phyloP scores from a whole-genome alignment of 2,329 filamentous ascomycete species.

The Aspergillus melleus region DNA sequence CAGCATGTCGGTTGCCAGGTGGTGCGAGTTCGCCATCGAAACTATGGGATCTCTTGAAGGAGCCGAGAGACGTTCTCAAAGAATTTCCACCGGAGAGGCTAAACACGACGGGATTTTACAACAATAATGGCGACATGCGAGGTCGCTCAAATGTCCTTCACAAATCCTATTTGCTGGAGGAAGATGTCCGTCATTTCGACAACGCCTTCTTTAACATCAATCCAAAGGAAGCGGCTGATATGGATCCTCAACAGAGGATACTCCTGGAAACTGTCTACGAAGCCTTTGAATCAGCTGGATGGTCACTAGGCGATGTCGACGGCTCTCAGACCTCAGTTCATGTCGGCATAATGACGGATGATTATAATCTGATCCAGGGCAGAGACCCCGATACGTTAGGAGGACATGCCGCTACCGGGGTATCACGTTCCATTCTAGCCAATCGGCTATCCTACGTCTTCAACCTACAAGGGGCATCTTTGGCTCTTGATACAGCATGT shows the following conservation, averaged over 20 bases:
- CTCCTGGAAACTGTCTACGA: constrained; percentile 13
- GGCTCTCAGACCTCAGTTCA: constrained; percentile 1
- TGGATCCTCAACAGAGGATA: constrained; percentile 16
- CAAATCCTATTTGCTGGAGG: constrained; percentile 6
- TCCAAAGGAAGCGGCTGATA: constrained; percentile 16
- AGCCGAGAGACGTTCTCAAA: not conserved
- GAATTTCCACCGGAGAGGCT: constrained; percentile 1
- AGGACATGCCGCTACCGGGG: constrained; percentile 17
- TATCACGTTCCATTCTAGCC: constrained; percentile 31
- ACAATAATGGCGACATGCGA: not conserved
- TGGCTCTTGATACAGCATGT: constrained; percentile 46
- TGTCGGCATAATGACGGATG: constrained; percentile 5
- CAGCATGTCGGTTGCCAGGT: not conserved
- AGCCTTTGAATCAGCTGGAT: constrained; percentile 6
- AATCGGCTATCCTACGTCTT: constrained; percentile 32
- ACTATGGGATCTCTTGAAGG: constrained; percentile 9
- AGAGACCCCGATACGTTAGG: not conserved
- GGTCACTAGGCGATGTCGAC: not conserved
- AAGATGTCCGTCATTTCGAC: constrained; percentile 10
- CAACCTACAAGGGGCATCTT: constrained; percentile 26
- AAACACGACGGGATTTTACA: constrained; percentile 3
- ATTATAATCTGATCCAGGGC: constrained; percentile 2
- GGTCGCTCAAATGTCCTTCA: not conserved
- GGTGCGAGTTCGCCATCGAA: not conserved
- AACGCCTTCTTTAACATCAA: constrained; percentile 10